phyloP scores from a whole-genome alignment of 352 stramenopile species.

The Phytophthora sansomeana region DNA sequence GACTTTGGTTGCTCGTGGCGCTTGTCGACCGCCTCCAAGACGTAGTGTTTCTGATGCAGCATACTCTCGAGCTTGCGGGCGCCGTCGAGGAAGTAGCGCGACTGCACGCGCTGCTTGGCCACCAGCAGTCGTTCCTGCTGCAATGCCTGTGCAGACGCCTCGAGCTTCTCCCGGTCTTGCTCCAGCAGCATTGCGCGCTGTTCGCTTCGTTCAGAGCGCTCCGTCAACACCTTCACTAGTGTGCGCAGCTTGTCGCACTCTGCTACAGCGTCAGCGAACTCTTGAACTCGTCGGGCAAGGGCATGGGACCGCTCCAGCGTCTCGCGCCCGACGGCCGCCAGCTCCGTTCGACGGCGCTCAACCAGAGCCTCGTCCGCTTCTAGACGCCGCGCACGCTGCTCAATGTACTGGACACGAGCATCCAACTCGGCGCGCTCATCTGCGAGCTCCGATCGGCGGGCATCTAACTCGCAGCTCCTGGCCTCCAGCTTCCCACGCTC shows the following conservation, averaged over 20 bases:
- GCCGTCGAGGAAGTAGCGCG: conserved; percentile 75
- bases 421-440: conserved; percentile 70
- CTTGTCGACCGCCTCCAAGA: conserved; percentile 33
- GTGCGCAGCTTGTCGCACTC: conserved; percentile 55
- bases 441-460: conserved; percentile 60
- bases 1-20: conserved; percentile 3
- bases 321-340: conserved; percentile 67
- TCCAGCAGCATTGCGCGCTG: conserved; percentile 44
- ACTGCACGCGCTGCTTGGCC: conserved; percentile 80
- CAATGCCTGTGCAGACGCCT: conserved; percentile 59
- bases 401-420: conserved; percentile 46
- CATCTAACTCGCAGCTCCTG: conserved; percentile 61
- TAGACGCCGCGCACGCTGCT: conserved; percentile 61
- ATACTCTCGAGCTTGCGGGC: conserved; percentile 70
- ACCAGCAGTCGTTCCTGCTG: conserved; percentile 76
- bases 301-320: conserved; percentile 68
- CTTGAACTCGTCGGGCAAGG: conserved; percentile 49
- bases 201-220: conserved; percentile 45
- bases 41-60: conserved; percentile 60
- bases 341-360: conserved; percentile 57
- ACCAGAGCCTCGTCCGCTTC: conserved; percentile 55
- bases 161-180: conserved; percentile 56
- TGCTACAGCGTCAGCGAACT: conserved; percentile 39
- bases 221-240: conserved; percentile 47
- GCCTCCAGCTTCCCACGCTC: conserved; percentile 76